phyloP scores from a whole-genome alignment of 495 filamentous ascomycete genomes.

The Podospora comata region DNA sequence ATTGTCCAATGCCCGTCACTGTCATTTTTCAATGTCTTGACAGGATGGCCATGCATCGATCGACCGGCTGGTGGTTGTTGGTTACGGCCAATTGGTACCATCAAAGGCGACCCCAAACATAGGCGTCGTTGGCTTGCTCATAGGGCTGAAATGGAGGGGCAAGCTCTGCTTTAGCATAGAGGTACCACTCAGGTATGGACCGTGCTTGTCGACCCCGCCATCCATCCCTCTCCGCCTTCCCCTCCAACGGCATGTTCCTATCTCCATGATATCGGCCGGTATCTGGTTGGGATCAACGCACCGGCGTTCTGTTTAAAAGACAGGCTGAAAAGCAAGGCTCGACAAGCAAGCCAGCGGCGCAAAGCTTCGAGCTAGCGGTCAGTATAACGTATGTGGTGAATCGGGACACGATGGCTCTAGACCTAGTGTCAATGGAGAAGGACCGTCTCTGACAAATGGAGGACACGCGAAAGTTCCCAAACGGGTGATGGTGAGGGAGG shows the following conservation, averaged over 20 bases:
- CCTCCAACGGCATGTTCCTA: not conserved
- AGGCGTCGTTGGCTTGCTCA: conserved; percentile 11
- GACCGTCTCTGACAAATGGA: not conserved
- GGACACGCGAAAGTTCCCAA: not conserved
- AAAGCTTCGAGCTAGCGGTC: not conserved
- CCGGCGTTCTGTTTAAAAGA: not conserved
- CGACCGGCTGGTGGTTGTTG: conserved; percentile 8
- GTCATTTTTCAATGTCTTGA: not conserved
- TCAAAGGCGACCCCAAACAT: conserved; percentile 9
- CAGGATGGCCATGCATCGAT: conserved; percentile 15
- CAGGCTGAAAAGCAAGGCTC: not conserved
- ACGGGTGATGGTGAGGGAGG: not conserved
- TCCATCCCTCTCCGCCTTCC: not conserved
- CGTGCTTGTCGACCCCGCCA: not conserved
- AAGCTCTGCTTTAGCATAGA: not conserved
- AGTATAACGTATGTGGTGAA: not conserved
- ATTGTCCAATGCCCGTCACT: conserved; percentile 8
- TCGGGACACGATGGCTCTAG: not conserved
- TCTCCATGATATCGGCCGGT: not conserved
- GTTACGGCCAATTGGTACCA: conserved; percentile 12
- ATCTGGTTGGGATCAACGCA: not conserved
- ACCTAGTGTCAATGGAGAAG: not conserved
- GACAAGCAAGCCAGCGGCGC: not conserved
- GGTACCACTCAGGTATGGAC: not conserved
- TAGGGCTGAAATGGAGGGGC: conserved; percentile 29